Conservation (phyloP, 495 filamentous ascomycete genomes). For the Rusavskia elegans region DNA sequence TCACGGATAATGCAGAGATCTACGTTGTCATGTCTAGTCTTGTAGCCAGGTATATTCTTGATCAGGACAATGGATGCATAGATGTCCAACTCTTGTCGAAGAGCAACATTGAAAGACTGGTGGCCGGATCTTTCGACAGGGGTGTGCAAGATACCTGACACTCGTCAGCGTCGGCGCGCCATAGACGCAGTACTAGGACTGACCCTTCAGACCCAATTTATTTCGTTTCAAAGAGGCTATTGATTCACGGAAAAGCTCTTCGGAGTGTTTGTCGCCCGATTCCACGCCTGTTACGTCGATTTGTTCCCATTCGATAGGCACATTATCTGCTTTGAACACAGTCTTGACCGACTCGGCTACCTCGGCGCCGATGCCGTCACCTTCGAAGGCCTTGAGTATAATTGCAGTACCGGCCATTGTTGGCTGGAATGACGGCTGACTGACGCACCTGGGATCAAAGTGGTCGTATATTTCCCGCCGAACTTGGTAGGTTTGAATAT, state of each 20-base stretch:
- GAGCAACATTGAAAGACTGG: slow-evolving; percentile 97
- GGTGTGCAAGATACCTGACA: slow-evolving; percentile 73
- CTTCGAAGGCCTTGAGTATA: slow-evolving; percentile 19
- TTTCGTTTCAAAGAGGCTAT: slow-evolving; percentile 91
- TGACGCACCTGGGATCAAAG: slow-evolving; percentile 71
- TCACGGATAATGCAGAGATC: slow-evolving; percentile 98
- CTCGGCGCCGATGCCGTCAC: slow-evolving; percentile 96
- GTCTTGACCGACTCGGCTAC: slow-evolving; percentile 96
- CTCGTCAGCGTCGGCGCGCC: slow-evolving; percentile 3
- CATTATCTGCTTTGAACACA: slow-evolving; percentile 98
- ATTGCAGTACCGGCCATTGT: slow-evolving; percentile 5
- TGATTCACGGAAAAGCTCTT: slow-evolving; percentile 87
- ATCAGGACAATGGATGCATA: slow-evolving; percentile 95
- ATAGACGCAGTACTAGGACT: neutral
- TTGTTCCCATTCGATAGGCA: slow-evolving; percentile 97
- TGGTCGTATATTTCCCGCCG: slow-evolving; percentile 98
- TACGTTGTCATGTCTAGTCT: slow-evolving; percentile 90
- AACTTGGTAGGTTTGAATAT: slow-evolving; percentile 98
- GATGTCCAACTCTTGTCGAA: slow-evolving; percentile 97
- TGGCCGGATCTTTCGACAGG: slow-evolving; percentile 93
- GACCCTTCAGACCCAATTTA: slow-evolving; percentile 91
- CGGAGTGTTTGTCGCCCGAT: slow-evolving; percentile 71
- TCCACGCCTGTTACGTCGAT: slow-evolving; percentile 90
- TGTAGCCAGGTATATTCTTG: slow-evolving; percentile 98
- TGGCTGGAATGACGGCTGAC: neutral